Base-by-base conservation (phyloP, 78 protist species). In the Dictyostelium purpureum region DNA sequence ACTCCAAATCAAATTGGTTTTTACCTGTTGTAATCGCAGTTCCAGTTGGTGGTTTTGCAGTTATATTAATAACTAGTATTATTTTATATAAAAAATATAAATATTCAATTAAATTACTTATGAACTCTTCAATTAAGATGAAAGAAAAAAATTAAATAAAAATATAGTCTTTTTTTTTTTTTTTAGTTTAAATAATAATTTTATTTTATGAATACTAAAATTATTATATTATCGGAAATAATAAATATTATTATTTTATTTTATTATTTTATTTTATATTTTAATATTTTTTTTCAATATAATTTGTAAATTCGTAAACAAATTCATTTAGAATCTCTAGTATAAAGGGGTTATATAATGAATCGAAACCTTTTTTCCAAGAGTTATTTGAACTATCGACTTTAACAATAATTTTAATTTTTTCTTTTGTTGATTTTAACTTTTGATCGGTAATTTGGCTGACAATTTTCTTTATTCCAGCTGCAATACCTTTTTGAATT, bases 321-420 rank as follows among this genome's bases (percentile, higher is more conserved):
- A 70, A 51, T 26, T 82, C 75, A 12, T 82, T 77, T 16, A 71
- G 37, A 21, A 82, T 40, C 4, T 82, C 90, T 10, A 45, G 12
- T 24, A 82, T 6, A 61, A 82, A 82, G 24, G 90, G 90, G 4
- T 40, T 18, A 71, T 82, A 82, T 11, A 82, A 70, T n/a, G 45
- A 26, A n/a, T 82, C 90, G 16, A 82, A 18, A 4, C 80, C 71
- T 37, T 61, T 73, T 24, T 70, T 82, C 90, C 90, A 82, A 45
- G 21, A 70, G 26, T 65, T 69, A 24, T 65, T 57, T 40, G 33
- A n/a, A 47, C 6, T 45, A 24, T 80, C 89, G 0, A 7, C 4
- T 47, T 49, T 49, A 7, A 54, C 51, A 47, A 70, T 6, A 28
- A 24, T 18, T 42, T 82, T 21, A 1, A 57, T 67, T 26, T 18